Evolutionary conservation across 495 filamentous ascomycete species (phyloP).

Genomic region (Aspergillus hancockii): DNA sequence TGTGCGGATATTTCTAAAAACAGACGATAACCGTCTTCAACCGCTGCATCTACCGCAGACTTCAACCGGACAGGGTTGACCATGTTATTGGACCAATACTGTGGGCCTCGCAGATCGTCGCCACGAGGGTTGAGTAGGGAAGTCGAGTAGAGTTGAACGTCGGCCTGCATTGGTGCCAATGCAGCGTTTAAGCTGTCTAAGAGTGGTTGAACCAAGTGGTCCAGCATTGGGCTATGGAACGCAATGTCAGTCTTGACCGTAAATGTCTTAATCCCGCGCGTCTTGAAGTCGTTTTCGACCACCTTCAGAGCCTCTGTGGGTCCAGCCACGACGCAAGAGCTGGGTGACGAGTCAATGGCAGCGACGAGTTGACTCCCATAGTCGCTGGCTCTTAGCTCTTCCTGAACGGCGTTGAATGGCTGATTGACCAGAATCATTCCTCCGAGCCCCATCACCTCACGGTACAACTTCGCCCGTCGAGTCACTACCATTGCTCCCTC

Average conservation of each 20-base stretch:
- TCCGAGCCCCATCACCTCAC: conserved; percentile 44
- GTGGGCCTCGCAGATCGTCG: conserved; percentile 11
- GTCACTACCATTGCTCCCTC: conserved; percentile 35
- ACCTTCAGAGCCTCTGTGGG: conserved; percentile 20
- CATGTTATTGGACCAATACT: conserved; percentile 10
- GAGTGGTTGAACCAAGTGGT: conserved; percentile 27
- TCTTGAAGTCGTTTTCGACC: conserved; percentile 17
- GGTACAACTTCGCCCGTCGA: conserved; percentile 35
- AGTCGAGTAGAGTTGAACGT: conserved; percentile 40
- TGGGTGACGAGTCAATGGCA: conserved; percentile 46
- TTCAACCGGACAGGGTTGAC: conserved; percentile 18
- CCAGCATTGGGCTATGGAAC: conserved; percentile 38
- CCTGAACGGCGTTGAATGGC: conserved; percentile 42
- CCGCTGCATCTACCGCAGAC: conserved; percentile 32
- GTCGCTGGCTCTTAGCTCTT: conserved; percentile 13
- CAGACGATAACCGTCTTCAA: conserved; percentile 31
- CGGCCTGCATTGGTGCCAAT: conserved; percentile 24
- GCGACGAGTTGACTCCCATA: conserved; percentile 28
- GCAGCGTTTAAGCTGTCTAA: conserved; percentile 15
- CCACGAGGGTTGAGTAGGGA: conserved; percentile 23
- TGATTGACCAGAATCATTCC: conserved; percentile 52
- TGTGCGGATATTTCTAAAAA: conserved; percentile 41
- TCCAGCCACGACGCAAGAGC: conserved; percentile 40
- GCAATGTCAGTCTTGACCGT: conserved; percentile 33
- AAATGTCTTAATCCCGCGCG: conserved; percentile 25